A percentile compares a stretch with the other conserved stretches of the same genome.
These are phyloP conservation scores for Schizonepeta tenuifolia DNA, from an alignment of 257 asterid species.

Conservation along the genomic window DNA sequence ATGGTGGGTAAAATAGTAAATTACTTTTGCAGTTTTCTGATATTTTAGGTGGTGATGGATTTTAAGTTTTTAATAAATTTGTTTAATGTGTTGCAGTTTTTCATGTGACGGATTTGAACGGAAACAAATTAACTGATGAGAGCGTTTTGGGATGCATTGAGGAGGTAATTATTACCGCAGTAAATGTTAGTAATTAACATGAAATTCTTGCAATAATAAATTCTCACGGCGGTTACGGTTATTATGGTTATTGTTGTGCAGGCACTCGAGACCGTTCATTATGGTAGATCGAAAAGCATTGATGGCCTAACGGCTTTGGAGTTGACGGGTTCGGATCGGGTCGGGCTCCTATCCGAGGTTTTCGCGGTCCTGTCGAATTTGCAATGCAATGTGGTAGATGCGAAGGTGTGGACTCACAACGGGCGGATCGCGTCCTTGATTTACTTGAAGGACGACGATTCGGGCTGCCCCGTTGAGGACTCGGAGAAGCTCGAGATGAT, in stretches of 20 bases:
- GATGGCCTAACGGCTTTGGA: conserved; percentile 87
- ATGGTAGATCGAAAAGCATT: conserved; percentile 53
- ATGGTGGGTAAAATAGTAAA: conserved; percentile 58
- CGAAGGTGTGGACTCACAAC: conserved; percentile 94
- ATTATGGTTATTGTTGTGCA: conserved; percentile 33
- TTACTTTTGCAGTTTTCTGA: background rate
- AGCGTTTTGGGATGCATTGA: conserved; percentile 85
- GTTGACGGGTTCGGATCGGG: conserved; percentile 85
- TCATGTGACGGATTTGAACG: conserved; percentile 90
- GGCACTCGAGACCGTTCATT: conserved; percentile 86
- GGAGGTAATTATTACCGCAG: conserved; percentile 57
- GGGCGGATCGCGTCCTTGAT: conserved; percentile 87
- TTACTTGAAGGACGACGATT: conserved; percentile 67
- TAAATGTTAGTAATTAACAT: background rate
- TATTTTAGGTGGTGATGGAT: background rate
- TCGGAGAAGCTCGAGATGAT: conserved; percentile 54
- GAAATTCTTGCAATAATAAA: background rate
- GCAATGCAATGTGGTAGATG: conserved; percentile 74
- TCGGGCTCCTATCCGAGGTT: conserved; percentile 88
- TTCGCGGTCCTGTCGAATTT: conserved; percentile 79
- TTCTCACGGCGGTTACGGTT: background rate
- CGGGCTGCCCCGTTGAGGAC: conserved; percentile 76
- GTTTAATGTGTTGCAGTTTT: conserved; percentile 62
- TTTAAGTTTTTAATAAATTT: conserved; percentile 38
- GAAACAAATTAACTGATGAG: conserved; percentile 87